phyloP scores from a whole-genome alignment of 805 yeast genomes.

The Candida easanensis region DNA sequence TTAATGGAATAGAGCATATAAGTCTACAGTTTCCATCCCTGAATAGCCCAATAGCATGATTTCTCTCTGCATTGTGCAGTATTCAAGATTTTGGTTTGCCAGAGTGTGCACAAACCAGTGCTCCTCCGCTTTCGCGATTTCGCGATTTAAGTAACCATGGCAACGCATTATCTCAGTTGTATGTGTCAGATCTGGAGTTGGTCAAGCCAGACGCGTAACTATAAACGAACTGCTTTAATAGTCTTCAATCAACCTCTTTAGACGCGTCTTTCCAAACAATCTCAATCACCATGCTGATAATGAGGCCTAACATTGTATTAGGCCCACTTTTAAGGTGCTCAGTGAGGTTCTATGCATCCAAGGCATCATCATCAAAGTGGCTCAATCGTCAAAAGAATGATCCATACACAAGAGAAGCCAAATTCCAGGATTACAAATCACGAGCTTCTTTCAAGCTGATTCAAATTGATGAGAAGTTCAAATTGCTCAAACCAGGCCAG shows the following conservation, averaged over 20 bases:
- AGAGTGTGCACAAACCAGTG: too few species aligned
- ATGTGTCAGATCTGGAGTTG: neutral
- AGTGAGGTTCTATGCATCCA: conserved; percentile 17
- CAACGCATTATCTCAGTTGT: neutral
- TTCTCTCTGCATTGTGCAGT: too few species aligned
- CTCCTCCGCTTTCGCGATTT: too few species aligned
- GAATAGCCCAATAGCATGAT: too few species aligned
- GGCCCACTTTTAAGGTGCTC: conserved; percentile 2
- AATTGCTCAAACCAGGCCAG: conserved; percentile 51
- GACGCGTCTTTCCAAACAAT: neutral
- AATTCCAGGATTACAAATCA: conserved; percentile 59
- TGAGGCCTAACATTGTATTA: conserved; percentile 1
- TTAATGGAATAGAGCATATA: too few species aligned
- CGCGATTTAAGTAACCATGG: neutral
- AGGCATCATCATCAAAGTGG: conserved; percentile 68
- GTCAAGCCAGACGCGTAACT: neutral
- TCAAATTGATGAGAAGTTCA: conserved; percentile 66
- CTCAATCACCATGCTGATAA: neutral
- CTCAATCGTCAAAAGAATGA: conserved; percentile 67
- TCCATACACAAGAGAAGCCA: conserved; percentile 64
- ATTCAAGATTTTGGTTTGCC: too few species aligned
- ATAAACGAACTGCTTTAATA: too few species aligned
- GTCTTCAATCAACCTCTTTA: neutral
- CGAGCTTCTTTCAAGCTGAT: conserved; percentile 88
- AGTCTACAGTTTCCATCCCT: too few species aligned